These are phyloP conservation scores for Saccharomyces hybrid DNA, from an alignment of 1,139 yeast species.

Conservation along the genomic window DNA sequence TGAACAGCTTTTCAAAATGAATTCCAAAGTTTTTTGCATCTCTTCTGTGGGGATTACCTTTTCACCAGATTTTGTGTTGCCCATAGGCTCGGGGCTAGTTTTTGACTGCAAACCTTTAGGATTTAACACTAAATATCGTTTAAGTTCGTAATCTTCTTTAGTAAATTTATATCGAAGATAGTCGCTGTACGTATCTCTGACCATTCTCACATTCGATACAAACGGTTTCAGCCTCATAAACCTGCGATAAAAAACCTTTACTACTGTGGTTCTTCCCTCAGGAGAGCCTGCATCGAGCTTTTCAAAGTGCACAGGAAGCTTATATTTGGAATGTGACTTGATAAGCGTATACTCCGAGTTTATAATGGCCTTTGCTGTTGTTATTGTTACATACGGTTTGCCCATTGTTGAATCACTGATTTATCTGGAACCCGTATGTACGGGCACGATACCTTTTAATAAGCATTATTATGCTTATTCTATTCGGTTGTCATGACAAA, in stretches of 20 bases:
- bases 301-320: conserved; percentile 3
- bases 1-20: conserved; percentile 19
- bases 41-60: conserved; percentile 1
- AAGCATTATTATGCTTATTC: background rate
- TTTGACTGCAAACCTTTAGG: background rate
- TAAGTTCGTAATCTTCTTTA: conserved; percentile 22
- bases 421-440: background rate
- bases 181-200: conserved; percentile 20
- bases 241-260: conserved; percentile 19
- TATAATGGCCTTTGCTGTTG: conserved; percentile 19
- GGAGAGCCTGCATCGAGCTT: conserved; percentile 4
- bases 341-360: conserved; percentile 15
- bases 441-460: background rate
- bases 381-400: conserved; percentile 6
- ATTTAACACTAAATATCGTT: conserved; percentile 11
- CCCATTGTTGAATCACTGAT: background rate
- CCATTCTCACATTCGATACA: conserved; percentile 22
- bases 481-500: background rate
- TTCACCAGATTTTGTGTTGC: background rate
- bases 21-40: conserved; percentile 17
- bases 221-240: conserved; percentile 24
- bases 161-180: conserved; percentile 26
- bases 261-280: conserved; percentile 5
- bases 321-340: conserved; percentile 11
- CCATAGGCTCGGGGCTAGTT: conserved; percentile 2